These are phyloP conservation scores for Blastocystis sp. DNA, from an alignment of 352 stramenopile genomes.

Conservation along the genomic window DNA sequence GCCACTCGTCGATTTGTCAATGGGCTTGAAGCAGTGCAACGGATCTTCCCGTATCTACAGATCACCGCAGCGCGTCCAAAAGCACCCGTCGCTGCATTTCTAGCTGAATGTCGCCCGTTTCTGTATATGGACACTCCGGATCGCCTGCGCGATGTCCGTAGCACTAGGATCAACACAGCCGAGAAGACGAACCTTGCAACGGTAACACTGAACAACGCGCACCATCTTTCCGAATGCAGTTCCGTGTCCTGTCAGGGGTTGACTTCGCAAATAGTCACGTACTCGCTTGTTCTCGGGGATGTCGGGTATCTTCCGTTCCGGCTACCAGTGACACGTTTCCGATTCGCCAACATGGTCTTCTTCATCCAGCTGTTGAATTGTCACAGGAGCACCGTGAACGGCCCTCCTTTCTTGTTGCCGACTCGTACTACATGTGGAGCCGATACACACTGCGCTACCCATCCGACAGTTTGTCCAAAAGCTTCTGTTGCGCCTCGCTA, in stretches of 20 bases:
- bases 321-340: not conserved
- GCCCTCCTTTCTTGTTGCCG: not conserved
- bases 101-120: slow-evolving; percentile 30
- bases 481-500: not conserved
- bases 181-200: slow-evolving; percentile 25
- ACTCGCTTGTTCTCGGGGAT: slow-evolving; percentile 70
- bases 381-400: not conserved
- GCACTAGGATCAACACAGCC: not conserved
- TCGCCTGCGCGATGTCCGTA: slow-evolving; percentile 66
- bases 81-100: slow-evolving; percentile 49
- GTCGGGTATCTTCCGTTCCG: slow-evolving; percentile 50
- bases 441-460: not conserved
- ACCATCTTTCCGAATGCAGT: slow-evolving; percentile 50
- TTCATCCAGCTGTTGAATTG: slow-evolving; percentile 43
- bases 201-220: slow-evolving; percentile 57
- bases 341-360: slow-evolving; percentile 41
- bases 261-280: slow-evolving; percentile 42
- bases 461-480: not conserved
- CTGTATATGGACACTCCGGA: slow-evolving; percentile 56
- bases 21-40: slow-evolving; percentile 2
- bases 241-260: slow-evolving; percentile 44
- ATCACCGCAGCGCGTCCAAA: not conserved
- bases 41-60: slow-evolving; percentile 52
- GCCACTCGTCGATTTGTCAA: not conserved
- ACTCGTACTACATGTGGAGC: not conserved